Conservation (phyloP, 2,329 filamentous ascomycete genomes). For the Cladosporium sp. region DNA sequence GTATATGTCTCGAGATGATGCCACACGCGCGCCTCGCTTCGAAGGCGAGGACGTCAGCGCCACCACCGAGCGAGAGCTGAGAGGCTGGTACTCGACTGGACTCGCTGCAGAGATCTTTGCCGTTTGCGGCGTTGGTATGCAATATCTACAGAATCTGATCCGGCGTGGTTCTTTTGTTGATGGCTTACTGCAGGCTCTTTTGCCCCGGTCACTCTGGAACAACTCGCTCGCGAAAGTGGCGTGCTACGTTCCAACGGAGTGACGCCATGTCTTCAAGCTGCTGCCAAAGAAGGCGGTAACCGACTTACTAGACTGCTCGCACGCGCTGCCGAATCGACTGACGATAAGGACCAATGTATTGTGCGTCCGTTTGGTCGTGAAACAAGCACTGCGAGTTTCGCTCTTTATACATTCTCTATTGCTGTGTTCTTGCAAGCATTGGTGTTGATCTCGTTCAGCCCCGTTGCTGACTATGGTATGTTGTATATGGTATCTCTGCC, state of each 20-base stretch:
- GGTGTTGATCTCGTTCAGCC: constrained; percentile 88
- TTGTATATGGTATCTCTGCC: background rate
- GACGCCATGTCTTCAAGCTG: constrained; percentile 57
- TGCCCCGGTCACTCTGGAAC: constrained; percentile 86
- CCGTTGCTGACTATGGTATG: constrained; percentile 84
- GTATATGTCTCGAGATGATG: constrained; percentile 4
- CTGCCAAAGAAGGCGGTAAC: constrained; percentile 17
- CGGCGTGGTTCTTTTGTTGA: background rate
- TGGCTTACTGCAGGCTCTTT: constrained; percentile 64
- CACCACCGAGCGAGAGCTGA: constrained; percentile 24
- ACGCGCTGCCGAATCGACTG: constrained; percentile 22
- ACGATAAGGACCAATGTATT: constrained; percentile 64
- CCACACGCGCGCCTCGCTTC: constrained; percentile 18
- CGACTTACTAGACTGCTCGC: constrained; percentile 14
- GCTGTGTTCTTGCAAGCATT: constrained; percentile 82
- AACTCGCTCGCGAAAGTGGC: constrained; percentile 82
- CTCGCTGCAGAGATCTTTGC: constrained; percentile 94
- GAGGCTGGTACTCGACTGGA: constrained; percentile 26
- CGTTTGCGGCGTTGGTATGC: constrained; percentile 75
- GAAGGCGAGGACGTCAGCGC: constrained; percentile 25
- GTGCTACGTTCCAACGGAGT: constrained; percentile 71
- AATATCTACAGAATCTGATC: background rate
- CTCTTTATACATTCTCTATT: constrained; percentile 90
- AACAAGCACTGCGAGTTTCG: constrained; percentile 88
- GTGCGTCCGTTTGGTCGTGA: constrained; percentile 72